These are phyloP conservation scores for Mayamaea pseudoterrestris DNA, from an alignment of 108 stramenopile genomes.

Conservation along the genomic window DNA sequence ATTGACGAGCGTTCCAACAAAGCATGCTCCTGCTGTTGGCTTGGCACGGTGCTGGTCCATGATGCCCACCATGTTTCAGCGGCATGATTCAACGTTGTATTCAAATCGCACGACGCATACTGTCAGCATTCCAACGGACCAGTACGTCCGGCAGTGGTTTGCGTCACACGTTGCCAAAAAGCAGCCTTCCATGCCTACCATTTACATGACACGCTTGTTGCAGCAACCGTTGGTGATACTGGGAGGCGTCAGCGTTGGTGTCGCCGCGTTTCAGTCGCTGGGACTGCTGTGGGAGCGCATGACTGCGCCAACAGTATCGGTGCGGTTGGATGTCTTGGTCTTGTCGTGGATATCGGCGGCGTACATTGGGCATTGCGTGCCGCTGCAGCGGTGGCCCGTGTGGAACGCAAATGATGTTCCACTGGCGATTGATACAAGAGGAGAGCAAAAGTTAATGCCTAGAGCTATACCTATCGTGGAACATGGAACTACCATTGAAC, in stretches of 20 bases:
- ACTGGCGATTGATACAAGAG: too few relatives aligned
- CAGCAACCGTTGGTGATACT: background rate
- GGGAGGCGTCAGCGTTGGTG: conserved; percentile 2
- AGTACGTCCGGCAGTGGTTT: conserved; percentile 39
- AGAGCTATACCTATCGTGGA: too few relatives aligned
- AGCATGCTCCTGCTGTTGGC: too few relatives aligned
- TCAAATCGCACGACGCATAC: too few relatives aligned
- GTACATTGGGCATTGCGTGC: conserved; percentile 16
- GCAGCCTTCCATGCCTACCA: background rate
- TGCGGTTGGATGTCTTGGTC: conserved; percentile 25
- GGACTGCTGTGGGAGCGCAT: background rate
- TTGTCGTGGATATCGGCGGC: conserved; percentile 17
- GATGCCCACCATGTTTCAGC: too few relatives aligned
- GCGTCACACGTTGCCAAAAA: too few relatives aligned
- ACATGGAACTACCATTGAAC: background rate
- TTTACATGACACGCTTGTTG: background rate
- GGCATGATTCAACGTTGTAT: too few relatives aligned
- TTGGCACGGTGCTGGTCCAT: too few relatives aligned
- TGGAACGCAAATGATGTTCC: too few relatives aligned
- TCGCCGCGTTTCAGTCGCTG: conserved; percentile 3
- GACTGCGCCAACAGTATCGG: too few relatives aligned
- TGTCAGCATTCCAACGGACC: conserved; percentile 6
- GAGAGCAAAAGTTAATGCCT: too few relatives aligned
- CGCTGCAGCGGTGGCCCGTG: too few relatives aligned
- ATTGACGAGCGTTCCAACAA: background rate